Conservation (phyloP, 768 basidiomycete genomes). For the Exsudoporus frostii region DNA sequence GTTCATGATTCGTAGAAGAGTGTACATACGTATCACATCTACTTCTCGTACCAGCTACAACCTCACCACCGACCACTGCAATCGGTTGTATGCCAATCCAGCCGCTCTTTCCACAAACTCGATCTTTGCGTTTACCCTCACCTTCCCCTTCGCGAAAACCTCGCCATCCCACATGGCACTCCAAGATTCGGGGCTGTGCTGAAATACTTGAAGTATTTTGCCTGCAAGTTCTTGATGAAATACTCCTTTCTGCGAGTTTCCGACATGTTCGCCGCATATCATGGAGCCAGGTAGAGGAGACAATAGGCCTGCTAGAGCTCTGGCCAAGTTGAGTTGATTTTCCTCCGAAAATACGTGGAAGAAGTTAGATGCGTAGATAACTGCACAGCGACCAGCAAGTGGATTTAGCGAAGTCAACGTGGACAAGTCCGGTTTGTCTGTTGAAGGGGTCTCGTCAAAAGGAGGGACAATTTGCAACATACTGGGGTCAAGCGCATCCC, state of each 20-base stretch:
- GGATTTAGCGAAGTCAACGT: constrained; percentile 44
- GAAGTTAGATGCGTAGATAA: constrained; percentile 47
- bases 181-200: constrained; percentile 37
- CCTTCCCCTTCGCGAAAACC: constrained; percentile 26
- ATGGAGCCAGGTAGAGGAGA: constrained; percentile 30
- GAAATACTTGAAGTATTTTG: constrained; percentile 16
- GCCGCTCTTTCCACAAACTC: background rate
- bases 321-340: constrained; percentile 29
- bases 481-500: constrained; percentile 49
- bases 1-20: background rate
- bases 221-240: background rate
- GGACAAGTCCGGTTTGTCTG: constrained; percentile 27
- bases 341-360: constrained; percentile 39
- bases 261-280: constrained; percentile 30
- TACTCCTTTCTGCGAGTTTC: background rate
- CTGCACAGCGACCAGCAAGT: constrained; percentile 46
- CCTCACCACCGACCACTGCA: constrained; percentile 28
- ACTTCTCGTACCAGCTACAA: constrained; percentile 6
- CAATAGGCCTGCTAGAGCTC: constrained; percentile 27
- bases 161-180: constrained; percentile 37
- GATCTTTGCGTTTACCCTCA: constrained; percentile 3
- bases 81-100: background rate
- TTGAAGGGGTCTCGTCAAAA: constrained; percentile 24
- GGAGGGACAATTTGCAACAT: constrained; percentile 38
- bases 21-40: background rate